Evolutionary conservation across 2,329 filamentous ascomycete genomes (phyloP).

Genomic region (Aureobasidium lini): DNA sequence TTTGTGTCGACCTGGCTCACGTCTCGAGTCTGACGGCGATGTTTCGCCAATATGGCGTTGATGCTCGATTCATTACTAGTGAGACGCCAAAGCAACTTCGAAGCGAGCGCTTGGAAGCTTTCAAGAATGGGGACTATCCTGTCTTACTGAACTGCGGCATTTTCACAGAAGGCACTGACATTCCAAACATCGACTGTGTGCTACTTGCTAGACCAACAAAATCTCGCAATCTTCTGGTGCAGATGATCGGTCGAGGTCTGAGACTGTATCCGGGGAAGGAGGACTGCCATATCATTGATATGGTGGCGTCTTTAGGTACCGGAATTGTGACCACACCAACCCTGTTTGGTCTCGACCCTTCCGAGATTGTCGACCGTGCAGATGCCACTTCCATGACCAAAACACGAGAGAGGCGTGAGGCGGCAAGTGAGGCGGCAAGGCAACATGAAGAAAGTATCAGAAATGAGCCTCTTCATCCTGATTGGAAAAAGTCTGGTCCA

Average conservation of each 20-base stretch:
- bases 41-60: conserved; percentile 70
- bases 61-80: conserved; percentile 81
- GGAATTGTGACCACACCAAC: conserved; percentile 89
- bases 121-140: conserved; percentile 68
- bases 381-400: conserved; percentile 54
- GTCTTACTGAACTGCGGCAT: conserved; percentile 92
- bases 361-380: conserved; percentile 63
- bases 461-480: background rate
- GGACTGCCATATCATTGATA: conserved; percentile 91
- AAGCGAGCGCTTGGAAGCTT: conserved; percentile 63
- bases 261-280: conserved; percentile 71
- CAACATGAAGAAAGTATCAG: conserved; percentile 32
- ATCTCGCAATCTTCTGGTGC: conserved; percentile 86
- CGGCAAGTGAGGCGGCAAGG: conserved; percentile 34
- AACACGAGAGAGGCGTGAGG: conserved; percentile 42
- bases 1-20: conserved; percentile 86
- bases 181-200: conserved; percentile 94
- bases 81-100: conserved; percentile 65
- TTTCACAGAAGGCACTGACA: conserved; percentile 95
- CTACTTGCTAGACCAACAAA: conserved; percentile 80
- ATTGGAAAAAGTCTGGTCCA: conserved; percentile 23
- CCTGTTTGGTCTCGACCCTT: conserved; percentile 83
- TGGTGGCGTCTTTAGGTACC: conserved; percentile 77
- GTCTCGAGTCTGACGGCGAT: conserved; percentile 64
- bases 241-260: conserved; percentile 97